Base-by-base conservation (phyloP, 1,139 yeast species). In the Hansenula sp. region DNA sequence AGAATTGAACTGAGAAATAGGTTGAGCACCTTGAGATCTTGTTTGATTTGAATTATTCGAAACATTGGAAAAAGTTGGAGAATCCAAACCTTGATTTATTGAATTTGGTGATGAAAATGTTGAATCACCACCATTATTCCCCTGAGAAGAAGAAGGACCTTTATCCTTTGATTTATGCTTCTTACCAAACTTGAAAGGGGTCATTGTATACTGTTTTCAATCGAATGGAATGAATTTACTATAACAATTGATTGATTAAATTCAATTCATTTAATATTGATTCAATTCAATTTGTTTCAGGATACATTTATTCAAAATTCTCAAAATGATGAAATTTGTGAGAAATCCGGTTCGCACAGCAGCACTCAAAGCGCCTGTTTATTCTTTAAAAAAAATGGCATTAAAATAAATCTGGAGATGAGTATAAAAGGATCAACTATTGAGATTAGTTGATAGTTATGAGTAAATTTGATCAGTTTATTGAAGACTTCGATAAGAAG, bases 121-220 rank as follows among this genome's bases (percentile, higher is more conserved):
- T 11, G 41, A 29, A 15, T 38, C 33, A 18, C 25, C 15, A 5
- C 13, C 15, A 11, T 21, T 21, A n/a, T 25, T 30, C 15, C 47
- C 50, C 24, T 49, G 43, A 35, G 27, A 19, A 21, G 10, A n/a
- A 6, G 29, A 4, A 4, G n/a, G 28, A 18, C 21, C 17, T 9
- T 37, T 29, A 11, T 41, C 44, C 18, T 37, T 36, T 12, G 37
- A 11, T 18, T 52, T 48, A 50, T 55, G 55, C 51, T 55, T 57
- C 50, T 54, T 57, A 6, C 61, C 58, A 45, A 57, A 57, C 48
- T 55, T 57, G 52, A 57, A 57, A 2, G 60, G 55, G 8, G 61
- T 52, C 58, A 54, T 53, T n/a, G n/a, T n/a, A n/a, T n/a, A n/a
- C n/a, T n/a, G n/a, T n/a, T 2, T 11, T 37, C n/a, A 5, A 25